Base-by-base conservation (phyloP, 805 yeast species). In the Ogataea populi-albae region DNA sequence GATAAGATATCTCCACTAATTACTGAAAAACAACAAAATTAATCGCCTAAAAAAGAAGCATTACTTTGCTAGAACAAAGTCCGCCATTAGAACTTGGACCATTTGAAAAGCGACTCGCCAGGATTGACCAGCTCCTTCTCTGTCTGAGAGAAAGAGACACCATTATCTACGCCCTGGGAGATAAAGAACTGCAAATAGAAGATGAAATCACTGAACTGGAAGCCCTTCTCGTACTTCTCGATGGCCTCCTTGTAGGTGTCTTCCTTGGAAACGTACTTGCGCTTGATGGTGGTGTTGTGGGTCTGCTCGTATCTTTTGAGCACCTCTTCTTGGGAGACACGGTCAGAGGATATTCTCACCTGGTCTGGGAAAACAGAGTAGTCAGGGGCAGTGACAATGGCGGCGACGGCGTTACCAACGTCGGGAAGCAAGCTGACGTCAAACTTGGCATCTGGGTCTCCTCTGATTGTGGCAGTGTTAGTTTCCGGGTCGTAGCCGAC, bases 61-160 rank as follows among this genome's bases (percentile, higher is more conserved):
- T n/a, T n/a, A n/a, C n/a, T n/a, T n/a, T n/a, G n/a, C n/a, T n/a
- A n/a, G n/a, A n/a, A n/a, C n/a, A n/a, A n/a, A n/a, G n/a, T n/a
- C 12, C 6, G 6, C 22, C 11, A 15, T 8, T 23, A 32, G 17
- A 19, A 66, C 38, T 59, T 62, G 18, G 58, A 54, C 73, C 75
- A 71, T 41, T 63, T 68, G 65, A 68, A 71, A 23, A 63, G 38
- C 2, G 62, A 52, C 50, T 69, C 71, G 23, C 53, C 56, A 4
- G 77, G 76, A 51, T 73, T 72, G 38, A 73, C 55, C 17, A 67
- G 42, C 48, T 72, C 77, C 33, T 62, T 57, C 26, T 68, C 64
- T 35, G 60, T 61, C 2, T 48, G 34, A 8, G 48, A 40, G 36
- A 52, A 59, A 12, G 51, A 43, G n/a, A 54, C 37, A 38, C 77